Evolutionary conservation across 352 stramenopile species (phyloP).

Genomic region (Thraustochytrium sp.): DNA sequence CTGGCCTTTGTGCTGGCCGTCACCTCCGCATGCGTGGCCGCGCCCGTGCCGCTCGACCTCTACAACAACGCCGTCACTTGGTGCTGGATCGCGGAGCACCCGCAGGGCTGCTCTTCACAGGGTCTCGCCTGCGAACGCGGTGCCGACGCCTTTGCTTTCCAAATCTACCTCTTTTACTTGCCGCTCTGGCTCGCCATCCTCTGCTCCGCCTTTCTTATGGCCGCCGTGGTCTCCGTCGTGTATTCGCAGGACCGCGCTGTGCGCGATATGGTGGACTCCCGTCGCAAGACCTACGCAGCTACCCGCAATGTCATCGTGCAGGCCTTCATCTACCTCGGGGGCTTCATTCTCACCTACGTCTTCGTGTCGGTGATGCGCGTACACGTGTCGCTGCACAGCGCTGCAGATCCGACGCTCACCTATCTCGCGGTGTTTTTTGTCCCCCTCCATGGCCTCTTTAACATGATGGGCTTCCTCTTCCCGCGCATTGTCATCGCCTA

Average conservation of each 20-base stretch:
- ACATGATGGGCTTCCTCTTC: not conserved
- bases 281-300: not conserved
- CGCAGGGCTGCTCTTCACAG: conserved; percentile 40
- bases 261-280: not conserved
- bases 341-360: conserved; percentile 26
- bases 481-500: not conserved
- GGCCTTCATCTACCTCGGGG: conserved; percentile 6
- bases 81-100: conserved; percentile 52
- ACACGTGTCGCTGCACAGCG: not conserved
- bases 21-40: conserved; percentile 39
- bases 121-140: conserved; percentile 46
- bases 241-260: conserved; percentile 2
- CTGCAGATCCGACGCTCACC: not conserved
- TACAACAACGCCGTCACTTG: conserved; percentile 53
- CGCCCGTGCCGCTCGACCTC: conserved; percentile 38
- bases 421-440: conserved; percentile 15
- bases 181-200: conserved; percentile 53
- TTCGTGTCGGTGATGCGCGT: conserved; percentile 14
- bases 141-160: conserved; percentile 50
- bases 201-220: conserved; percentile 35
- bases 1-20: conserved; percentile 38
- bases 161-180: conserved; percentile 50
- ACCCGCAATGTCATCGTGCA: not conserved
- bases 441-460: not conserved
- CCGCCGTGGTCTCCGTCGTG: not conserved